phyloP scores from a whole-genome alignment of 1,139 yeast species.

The Taphrina confusa region DNA sequence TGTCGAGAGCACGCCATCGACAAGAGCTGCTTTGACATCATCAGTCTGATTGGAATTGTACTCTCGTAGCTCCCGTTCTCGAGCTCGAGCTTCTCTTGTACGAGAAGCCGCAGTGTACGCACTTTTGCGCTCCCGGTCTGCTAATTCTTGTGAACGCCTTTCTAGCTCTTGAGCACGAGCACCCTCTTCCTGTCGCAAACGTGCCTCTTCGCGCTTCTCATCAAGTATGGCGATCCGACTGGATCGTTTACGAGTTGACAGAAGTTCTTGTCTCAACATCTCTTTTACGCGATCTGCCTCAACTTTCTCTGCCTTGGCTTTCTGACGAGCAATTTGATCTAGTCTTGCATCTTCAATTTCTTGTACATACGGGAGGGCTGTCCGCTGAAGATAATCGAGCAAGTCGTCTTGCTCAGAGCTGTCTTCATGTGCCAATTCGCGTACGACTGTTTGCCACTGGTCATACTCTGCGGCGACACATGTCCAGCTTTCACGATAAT shows the following conservation, averaged over 20 bases:
- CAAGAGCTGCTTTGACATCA: neutral
- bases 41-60: neutral
- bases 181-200: slow-evolving; percentile 12
- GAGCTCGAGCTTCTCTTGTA: slow-evolving; percentile 33
- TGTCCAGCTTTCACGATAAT: slow-evolving; percentile 16
- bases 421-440: neutral
- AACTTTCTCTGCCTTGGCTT: slow-evolving; percentile 24
- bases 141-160: neutral
- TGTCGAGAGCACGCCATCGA: too few species aligned
- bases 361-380: slow-evolving; percentile 15
- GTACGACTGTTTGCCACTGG: slow-evolving; percentile 15
- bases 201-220: slow-evolving; percentile 16
- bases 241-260: slow-evolving; percentile 29
- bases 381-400: neutral
- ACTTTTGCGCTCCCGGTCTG: neutral
- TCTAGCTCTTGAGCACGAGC: slow-evolving; percentile 4
- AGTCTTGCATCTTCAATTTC: slow-evolving; percentile 7
- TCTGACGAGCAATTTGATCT: neutral
- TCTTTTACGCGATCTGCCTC: slow-evolving; percentile 20
- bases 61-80: slow-evolving; percentile 25
- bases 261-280: slow-evolving; percentile 1
- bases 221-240: slow-evolving; percentile 21
- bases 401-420: slow-evolving; percentile 1
- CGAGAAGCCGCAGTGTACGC: neutral
- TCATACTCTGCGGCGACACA: slow-evolving; percentile 18